These are phyloP conservation scores for Cornus controversa DNA, from an alignment of 148 eudicot genomes.

Conservation along the genomic window DNA sequence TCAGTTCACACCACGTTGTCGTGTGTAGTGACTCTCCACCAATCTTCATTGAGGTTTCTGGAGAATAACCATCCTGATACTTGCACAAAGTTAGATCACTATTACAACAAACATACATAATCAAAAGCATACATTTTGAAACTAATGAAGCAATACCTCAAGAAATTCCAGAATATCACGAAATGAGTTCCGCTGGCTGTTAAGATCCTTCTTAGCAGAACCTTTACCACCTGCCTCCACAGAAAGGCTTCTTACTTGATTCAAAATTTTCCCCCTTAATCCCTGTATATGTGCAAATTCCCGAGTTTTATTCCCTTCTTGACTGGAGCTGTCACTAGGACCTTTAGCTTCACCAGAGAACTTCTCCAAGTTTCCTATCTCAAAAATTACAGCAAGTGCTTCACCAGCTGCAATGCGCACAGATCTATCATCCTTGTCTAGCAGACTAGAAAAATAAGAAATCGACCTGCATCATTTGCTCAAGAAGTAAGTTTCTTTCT, in stretches of 20 bases:
- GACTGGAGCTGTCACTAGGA: constrained; percentile 27
- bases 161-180: constrained; percentile 68
- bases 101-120: constrained; percentile 1
- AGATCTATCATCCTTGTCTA: constrained; percentile 83
- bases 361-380: constrained; percentile 67
- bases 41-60: constrained; percentile 67
- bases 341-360: constrained; percentile 42
- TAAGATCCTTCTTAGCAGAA: constrained; percentile 74
- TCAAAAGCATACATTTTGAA: neutral
- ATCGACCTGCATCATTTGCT: constrained; percentile 54
- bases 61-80: constrained; percentile 23
- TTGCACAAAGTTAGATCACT: neutral
- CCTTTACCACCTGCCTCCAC: constrained; percentile 82
- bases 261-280: constrained; percentile 57
- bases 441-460: constrained; percentile 56
- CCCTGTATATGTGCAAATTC: constrained; percentile 49
- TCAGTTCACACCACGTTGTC: constrained; percentile 70
- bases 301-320: constrained; percentile 4
- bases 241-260: constrained; percentile 70
- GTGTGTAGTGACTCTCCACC: constrained; percentile 63
- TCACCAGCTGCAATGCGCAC: constrained; percentile 92
- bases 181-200: constrained; percentile 59
- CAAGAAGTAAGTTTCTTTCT: neutral
- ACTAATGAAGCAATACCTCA: constrained; percentile 48
- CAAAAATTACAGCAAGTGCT: constrained; percentile 84